Evolutionary conservation across 176 grass and related monocot species (phyloP).

Genomic region (Secale cereale): DNA sequence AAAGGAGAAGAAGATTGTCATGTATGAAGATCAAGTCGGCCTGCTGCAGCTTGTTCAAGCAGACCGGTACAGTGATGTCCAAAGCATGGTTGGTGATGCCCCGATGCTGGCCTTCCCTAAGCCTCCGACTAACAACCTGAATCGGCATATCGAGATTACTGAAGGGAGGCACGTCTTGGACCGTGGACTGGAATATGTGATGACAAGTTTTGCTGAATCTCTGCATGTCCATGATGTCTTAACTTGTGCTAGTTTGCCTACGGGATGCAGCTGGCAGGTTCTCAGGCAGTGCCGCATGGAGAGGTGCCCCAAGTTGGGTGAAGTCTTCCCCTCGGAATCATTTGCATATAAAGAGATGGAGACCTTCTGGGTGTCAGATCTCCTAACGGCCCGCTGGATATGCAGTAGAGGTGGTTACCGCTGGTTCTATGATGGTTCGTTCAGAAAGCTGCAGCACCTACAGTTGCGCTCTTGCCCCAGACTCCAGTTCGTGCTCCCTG

Average conservation of each 20-base stretch:
- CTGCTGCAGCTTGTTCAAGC: not conserved
- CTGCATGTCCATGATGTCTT: not conserved
- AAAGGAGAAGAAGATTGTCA: too few species aligned
- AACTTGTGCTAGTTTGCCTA: accelerated
- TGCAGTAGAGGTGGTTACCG: too few species aligned
- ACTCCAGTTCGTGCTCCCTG: not conserved
- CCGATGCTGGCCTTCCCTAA: not conserved
- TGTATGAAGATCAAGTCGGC: too few species aligned
- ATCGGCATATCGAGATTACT: not conserved
- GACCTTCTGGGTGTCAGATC: slow-evolving; percentile 1
- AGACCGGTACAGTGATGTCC: not conserved
- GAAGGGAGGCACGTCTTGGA: too few species aligned
- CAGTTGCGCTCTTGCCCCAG: not conserved
- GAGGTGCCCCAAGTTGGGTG: not conserved
- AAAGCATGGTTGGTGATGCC: not conserved
- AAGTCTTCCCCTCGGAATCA: accelerated
- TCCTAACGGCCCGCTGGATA: not conserved
- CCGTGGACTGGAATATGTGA: too few species aligned
- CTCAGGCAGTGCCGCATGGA: not conserved
- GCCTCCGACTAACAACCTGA: not conserved
- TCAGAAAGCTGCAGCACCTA: not conserved
- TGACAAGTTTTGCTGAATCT: accelerated
- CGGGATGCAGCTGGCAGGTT: accelerated
- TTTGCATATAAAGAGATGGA: accelerated
- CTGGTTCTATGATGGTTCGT: not conserved